Evolutionary conservation across 1,284 basidiomycete species (phyloP).

Genomic region (Ceratobasidium theobromae): DNA sequence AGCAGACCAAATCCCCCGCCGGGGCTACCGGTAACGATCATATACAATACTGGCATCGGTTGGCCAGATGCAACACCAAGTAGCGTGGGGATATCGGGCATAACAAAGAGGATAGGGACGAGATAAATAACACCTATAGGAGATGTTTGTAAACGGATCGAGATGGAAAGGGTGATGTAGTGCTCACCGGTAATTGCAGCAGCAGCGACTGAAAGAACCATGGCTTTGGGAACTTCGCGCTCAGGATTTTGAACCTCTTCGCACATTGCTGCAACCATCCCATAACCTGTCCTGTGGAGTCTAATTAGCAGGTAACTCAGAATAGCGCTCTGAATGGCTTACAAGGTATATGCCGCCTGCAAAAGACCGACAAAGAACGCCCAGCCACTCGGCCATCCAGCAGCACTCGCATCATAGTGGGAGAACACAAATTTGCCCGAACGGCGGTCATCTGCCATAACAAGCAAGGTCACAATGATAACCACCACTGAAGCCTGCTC

Average conservation of each 20-base stretch:
- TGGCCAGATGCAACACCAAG: constrained; percentile 46
- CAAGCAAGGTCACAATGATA: constrained; percentile 48
- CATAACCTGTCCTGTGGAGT: constrained; percentile 44
- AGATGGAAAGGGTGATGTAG: constrained; percentile 39
- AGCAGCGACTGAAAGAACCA: constrained; percentile 47
- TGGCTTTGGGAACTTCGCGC: constrained; percentile 45
- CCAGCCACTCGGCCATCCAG: constrained; percentile 44
- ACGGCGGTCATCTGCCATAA: constrained; percentile 45
- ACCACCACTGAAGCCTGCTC: constrained; percentile 45
- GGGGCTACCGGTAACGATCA: constrained; percentile 45
- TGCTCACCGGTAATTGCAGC: constrained; percentile 48
- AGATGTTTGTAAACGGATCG: background rate
- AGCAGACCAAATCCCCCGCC: constrained; percentile 49
- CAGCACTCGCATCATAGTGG: constrained; percentile 45
- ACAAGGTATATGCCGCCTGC: constrained; percentile 44
- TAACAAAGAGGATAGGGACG: constrained; percentile 49
- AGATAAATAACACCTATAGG: constrained; percentile 42
- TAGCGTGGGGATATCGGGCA: constrained; percentile 46
- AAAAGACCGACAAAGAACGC: constrained; percentile 48
- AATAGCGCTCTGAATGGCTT: constrained; percentile 38
- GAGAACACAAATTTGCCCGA: constrained; percentile 45
- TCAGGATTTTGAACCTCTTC: constrained; percentile 47
- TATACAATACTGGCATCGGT: constrained; percentile 49
- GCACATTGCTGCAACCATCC: constrained; percentile 46
- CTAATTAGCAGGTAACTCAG: constrained; percentile 21